Base-by-base conservation (phyloP, 1,284 basidiomycete genomes). In the Limonomyces culmigenus region DNA sequence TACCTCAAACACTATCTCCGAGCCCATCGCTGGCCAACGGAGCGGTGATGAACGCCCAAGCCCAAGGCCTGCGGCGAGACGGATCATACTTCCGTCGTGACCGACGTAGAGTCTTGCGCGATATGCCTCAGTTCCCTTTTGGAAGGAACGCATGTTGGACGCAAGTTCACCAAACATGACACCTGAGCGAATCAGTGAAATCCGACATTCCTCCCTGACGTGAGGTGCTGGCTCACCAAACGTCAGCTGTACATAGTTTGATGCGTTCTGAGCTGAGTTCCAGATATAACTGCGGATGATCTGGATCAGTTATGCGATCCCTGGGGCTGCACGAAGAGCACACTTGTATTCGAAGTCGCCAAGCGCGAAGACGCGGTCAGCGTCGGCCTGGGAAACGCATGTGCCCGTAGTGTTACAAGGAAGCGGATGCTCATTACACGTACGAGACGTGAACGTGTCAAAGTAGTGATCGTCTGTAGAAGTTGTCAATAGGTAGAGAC, bases 321-420 rank as follows among this genome's bases (percentile, higher is more conserved):
- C 32, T 13, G 4, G 2, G 23, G 32, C 14, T 34, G n/a, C 13
- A 17, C 18, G 18, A 2, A 11, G 8, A 5, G 51, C 59, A 25
- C 33, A 65, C 65, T 69, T 60, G 51, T 68, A 69, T 43, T 68
- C 65, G 44, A 60, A 65, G 41, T 68, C 64, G 10, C 56, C 56
- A 34, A 58, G 52, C 3, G 50, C 51, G 41, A 62, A 63, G 3
- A 68, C 67, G 10, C 43, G 47, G 6, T 50, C 42, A 2, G 65
- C 67, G 37, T 69, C 65, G 25, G 52, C 52, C 27, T 54, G 53
- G 1, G 59, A 54, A 12, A 69, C 56, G 41, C 65, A 69, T 0
- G 45, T 48, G 2, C 62, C 62, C 3, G 55, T 57, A 3, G 55
- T 43, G 41, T 67, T 68, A 41, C 65, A 68, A 0, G 65, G 65